Evolutionary conservation across 2,329 filamentous ascomycete species (phyloP).

Genomic region (Fusarium sacchari): DNA sequence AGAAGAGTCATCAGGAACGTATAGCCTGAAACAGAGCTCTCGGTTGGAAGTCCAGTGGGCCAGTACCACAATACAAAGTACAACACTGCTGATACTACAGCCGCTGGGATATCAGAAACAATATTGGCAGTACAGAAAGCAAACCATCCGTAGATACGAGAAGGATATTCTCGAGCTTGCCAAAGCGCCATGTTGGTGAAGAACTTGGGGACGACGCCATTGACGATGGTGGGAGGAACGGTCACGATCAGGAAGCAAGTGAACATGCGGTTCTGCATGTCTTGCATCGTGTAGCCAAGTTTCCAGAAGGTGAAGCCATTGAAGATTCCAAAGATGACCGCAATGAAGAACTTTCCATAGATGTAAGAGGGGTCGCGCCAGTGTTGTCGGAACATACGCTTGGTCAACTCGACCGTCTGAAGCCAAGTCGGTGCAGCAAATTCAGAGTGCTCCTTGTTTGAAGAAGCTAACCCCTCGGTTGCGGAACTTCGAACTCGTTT

Average conservation of each 20-base stretch:
- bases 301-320: constrained; percentile 83
- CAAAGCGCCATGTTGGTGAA: constrained; percentile 77
- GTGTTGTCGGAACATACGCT: constrained; percentile 76
- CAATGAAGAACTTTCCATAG: constrained; percentile 79
- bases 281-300: constrained; percentile 70
- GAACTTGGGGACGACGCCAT: constrained; percentile 81
- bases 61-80: constrained; percentile 85
- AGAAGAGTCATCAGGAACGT: constrained; percentile 81
- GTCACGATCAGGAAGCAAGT: constrained; percentile 73
- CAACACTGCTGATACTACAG: constrained; percentile 70
- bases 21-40: constrained; percentile 75
- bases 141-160: constrained; percentile 80
- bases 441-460: constrained; percentile 52
- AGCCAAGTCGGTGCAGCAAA: constrained; percentile 72
- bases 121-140: constrained; percentile 80
- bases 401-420: constrained; percentile 74
- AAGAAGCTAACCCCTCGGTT: constrained; percentile 14
- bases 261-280: constrained; percentile 84
- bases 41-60: constrained; percentile 74
- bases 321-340: constrained; percentile 78
- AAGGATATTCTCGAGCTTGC: constrained; percentile 78
- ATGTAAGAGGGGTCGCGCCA: constrained; percentile 82
- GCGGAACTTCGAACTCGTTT: constrained; percentile 33
- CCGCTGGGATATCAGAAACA: constrained; percentile 76
- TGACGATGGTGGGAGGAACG: constrained; percentile 74